Evolutionary conservation across 1,284 basidiomycete species (phyloP).

Genomic region (Porogramme epimiltina): DNA sequence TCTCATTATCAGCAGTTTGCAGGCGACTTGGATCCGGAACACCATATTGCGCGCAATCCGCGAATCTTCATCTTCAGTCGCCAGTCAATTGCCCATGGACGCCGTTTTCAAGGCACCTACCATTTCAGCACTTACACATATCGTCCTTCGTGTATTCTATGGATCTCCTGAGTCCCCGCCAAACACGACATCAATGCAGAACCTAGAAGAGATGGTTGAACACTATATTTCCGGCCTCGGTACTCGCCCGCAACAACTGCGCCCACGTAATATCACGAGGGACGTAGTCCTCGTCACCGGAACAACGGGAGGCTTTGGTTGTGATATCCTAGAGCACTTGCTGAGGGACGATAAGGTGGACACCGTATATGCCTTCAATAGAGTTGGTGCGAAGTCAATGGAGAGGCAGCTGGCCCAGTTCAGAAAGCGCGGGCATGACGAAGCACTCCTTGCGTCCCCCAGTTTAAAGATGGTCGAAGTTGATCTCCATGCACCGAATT

Average conservation of each 20-base stretch:
- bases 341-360: slow-evolving; percentile 9
- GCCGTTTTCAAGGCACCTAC: slow-evolving; percentile 40
- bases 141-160: slow-evolving; percentile 15
- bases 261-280: not conserved
- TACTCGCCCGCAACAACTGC: not conserved
- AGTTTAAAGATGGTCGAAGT: slow-evolving; percentile 37
- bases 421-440: slow-evolving; percentile 30
- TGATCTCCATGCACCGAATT: slow-evolving; percentile 27
- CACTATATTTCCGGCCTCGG: slow-evolving; percentile 8
- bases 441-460: slow-evolving; percentile 22
- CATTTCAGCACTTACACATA: slow-evolving; percentile 29
- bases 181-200: slow-evolving; percentile 6
- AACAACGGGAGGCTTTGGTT: slow-evolving; percentile 25
- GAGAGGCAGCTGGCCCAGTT: slow-evolving; percentile 34
- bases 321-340: slow-evolving; percentile 18
- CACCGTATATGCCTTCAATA: slow-evolving; percentile 24
- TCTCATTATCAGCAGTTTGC: slow-evolving; percentile 33
- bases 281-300: slow-evolving; percentile 29
- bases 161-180: slow-evolving; percentile 19
- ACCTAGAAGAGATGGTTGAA: slow-evolving; percentile 7
- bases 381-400: not conserved
- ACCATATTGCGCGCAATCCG: slow-evolving; percentile 30
- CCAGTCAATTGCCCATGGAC: slow-evolving; percentile 24
- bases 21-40: slow-evolving; percentile 38
- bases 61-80: slow-evolving; percentile 6